Percentiles rank a stretch among this genome's conserved stretches.
Evolutionary conservation across 2,329 filamentous ascomycete genomes (phyloP).

Genomic region (Penicillium sp.): DNA sequence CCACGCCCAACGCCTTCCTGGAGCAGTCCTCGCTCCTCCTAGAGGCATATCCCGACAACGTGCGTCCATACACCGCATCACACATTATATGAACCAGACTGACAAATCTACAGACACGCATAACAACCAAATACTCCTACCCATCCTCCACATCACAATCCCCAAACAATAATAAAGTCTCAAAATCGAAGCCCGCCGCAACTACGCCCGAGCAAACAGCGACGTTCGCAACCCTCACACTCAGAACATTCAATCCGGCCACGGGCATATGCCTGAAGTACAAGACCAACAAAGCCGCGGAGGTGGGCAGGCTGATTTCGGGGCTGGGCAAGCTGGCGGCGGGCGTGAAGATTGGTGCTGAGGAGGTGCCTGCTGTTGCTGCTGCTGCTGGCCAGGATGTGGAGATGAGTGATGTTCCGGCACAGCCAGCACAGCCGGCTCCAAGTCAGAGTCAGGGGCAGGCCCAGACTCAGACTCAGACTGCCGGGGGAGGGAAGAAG

Average conservation of each 20-base stretch:
- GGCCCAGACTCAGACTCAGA: background rate
- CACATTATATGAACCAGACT: conserved; percentile 1
- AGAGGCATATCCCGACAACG: conserved; percentile 78
- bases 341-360: conserved; percentile 63
- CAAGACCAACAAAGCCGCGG: conserved; percentile 81
- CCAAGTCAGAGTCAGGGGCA: too few species aligned
- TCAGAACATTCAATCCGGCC: conserved; percentile 85
- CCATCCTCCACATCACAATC: conserved; percentile 26
- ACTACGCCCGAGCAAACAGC: conserved; percentile 1
- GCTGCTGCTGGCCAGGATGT: conserved; percentile 36
- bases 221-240: conserved; percentile 60
- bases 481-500: conserved; percentile 40
- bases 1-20: conserved; percentile 85
- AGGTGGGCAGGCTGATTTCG: conserved; percentile 78
- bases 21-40: conserved; percentile 81
- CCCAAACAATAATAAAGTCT: conserved; percentile 21
- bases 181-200: background rate
- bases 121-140: conserved; percentile 90
- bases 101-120: conserved; percentile 61
- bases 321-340: conserved; percentile 72
- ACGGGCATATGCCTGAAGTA: conserved; percentile 86
- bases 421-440: background rate
- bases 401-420: conserved; percentile 30
- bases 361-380: conserved; percentile 43
- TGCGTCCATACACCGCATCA: conserved; percentile 44